Base-by-base conservation (phyloP, 371 early-diverging fungal genomes). In the Catenaria anguillulae region DNA sequence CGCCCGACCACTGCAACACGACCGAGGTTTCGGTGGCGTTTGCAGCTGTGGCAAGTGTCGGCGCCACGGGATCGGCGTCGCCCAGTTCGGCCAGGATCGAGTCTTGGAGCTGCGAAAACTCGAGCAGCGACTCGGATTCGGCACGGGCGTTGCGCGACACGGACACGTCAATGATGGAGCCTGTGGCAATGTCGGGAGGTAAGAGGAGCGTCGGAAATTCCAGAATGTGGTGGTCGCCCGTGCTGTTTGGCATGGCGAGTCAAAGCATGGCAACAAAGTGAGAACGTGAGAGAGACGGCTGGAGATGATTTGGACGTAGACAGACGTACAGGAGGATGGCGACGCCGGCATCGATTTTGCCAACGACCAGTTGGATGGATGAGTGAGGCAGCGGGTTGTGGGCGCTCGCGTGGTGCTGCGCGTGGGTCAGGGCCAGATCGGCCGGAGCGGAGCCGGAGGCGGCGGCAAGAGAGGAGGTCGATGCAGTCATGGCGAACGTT, bases 181-280 rank as follows among this genome's bases (percentile, higher is more conserved):
- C 97, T 6, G 93, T 85, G 23, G 84, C 73, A 31, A 95, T 92
- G 40, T 92, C 93, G 63, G 84, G 85, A 23, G 97, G 97, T 50
- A 97, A 78, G n/a, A 97, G 83, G 21, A 92, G 78, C 0, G 95
- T 88, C 4, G 97, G 97, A 67, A 97, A 94, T 70, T 97, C 97
- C n/a, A 97, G 92, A 33, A 94, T 81, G 75, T 97, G 97, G 79
- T 97, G 92, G 71, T 95, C 93, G 66, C 84, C 86, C 33, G 90
- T 89, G 34, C 54, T 54, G n/a, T n/a, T n/a, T n/a, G n/a, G n/a
- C n/a, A n/a, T n/a, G n/a, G n/a, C n/a, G n/a, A n/a, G n/a, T n/a
- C n/a, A n/a, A 54, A 4, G 37, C 37, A 13, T 37, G 4, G 37
- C 8, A 13, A 8, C 8, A 37, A 8, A 8, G 37, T 37, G 37